Evolutionary conservation across 306 rosid species (phyloP), one percentile per base, ranked within the genome.

Genomic region (Purshia tridentata): DNA sequence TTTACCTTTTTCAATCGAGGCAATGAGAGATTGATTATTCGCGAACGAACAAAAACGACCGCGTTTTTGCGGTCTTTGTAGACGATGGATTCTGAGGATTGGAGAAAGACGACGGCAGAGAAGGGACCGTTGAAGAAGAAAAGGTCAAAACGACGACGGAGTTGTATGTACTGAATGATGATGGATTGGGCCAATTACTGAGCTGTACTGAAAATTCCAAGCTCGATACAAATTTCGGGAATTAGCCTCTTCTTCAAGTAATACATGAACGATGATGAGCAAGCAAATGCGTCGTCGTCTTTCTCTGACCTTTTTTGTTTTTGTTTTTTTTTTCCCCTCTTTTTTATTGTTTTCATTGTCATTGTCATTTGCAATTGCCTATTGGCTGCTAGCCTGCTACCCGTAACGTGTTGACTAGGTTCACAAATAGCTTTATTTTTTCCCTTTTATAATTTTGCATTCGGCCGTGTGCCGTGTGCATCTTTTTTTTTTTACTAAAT

Each of bases 141-240:
- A 12, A 68, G 29, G 78, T 79, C 83, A 79, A 79, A 52, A 55
- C 41, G 22, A 35, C 65, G 65, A 70, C 64, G 39, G 66, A 61
- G 64, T 48, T 7, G 71, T 29, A 29, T 29, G n/a, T 49, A 42
- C 35, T 18, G 68, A 41, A 63, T 5, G 14, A 13, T 29, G 35
- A 49, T n/a, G 53, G 42, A 40, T 20, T n/a, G 64, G 8, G 62
- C 13, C 50, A 10, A 47, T 70, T 8, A 71, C 54, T 42, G 55
- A 20, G 47, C 20, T 35, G 13, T 10, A 56, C 62, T 11, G 62
- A 20, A 57, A 57, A 59, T 59, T 29, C 42, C 42, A 13, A 59
- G 65, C 65, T 59, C 9, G 39, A 39, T 47, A 20, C 18, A 15
- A 61, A 15, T 15, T 3, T 39, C 14, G 66, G 66, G 47, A 44